phyloP scores from a whole-genome alignment of 2,329 filamentous ascomycete genomes.

The Aspergillus novofumigatus region DNA sequence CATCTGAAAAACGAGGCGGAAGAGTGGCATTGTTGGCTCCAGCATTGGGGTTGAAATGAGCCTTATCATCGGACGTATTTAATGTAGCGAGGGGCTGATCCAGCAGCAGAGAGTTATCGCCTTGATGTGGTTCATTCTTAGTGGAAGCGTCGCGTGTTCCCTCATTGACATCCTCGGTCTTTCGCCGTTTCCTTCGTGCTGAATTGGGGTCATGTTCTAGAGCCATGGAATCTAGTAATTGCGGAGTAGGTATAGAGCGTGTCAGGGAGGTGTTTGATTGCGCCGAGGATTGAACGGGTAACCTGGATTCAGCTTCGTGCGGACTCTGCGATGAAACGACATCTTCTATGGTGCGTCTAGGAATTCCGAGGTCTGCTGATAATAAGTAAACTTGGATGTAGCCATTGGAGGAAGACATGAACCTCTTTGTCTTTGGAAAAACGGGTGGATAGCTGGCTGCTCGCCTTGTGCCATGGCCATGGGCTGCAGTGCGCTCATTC shows the following conservation, averaged over 20 bases:
- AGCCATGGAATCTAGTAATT: background rate
- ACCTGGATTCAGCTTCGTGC: background rate
- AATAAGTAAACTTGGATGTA: constrained; percentile 7
- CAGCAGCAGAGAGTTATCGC: background rate
- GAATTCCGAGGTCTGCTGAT: constrained; percentile 15
- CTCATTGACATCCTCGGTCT: constrained; percentile 20
- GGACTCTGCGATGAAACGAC: constrained; percentile 1
- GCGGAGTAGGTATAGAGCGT: background rate
- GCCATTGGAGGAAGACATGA: constrained; percentile 6
- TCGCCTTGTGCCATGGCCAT: constrained; percentile 39
- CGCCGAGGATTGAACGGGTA: background rate
- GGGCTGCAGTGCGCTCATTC: constrained; percentile 23
- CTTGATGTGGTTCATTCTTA: background rate
- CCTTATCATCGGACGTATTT: background rate
- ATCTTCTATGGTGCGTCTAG: constrained; percentile 6
- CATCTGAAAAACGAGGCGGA: background rate
- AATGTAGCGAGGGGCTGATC: background rate
- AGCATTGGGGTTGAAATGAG: background rate
- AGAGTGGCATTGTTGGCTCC: too few relatives aligned
- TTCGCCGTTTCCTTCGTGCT: constrained; percentile 34
- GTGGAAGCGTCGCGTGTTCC: background rate
- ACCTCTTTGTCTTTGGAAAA: constrained; percentile 40
- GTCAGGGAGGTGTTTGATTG: constrained; percentile 1
- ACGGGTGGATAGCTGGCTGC: constrained; percentile 38
- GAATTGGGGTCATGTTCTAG: constrained; percentile 32